Base-by-base conservation (phyloP, 306 rosid genomes). In the Malus asiatica region DNA sequence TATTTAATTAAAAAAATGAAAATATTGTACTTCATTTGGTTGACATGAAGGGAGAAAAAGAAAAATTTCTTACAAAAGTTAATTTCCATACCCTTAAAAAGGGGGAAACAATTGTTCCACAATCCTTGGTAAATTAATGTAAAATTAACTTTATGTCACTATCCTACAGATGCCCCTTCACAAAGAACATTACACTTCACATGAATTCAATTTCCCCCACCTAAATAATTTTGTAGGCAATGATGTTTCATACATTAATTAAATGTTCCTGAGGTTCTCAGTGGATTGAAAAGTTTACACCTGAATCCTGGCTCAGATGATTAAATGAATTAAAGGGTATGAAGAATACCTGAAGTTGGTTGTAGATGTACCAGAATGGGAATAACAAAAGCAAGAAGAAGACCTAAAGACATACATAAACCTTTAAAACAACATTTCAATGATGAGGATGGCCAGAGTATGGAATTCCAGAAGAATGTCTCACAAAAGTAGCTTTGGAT, bases 341-440 rank as follows among this genome's bases (percentile, higher is more conserved):
- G 72, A 80, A 15, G 73, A 73, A 52, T 87, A 94, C 98, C 98
- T 94, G 98, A 78, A 94, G 93, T 83, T 85, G 91, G 81, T 88
- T 91, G 90, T 91, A 94, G 90, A 94, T 90, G 70, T 82, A 91
- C 96, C 98, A 89, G 85, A 91, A 91, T 70, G 98, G 98, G 77
- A 94, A 77, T 58, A 94, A 85, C 88, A 94, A 79, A 84, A 90
- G 83, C 87, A 94, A 74, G 85, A 94, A 94, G 80, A 90, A 83
- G 81, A 90, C 91, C 98, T 93, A 65, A 53, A 73, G 51, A 66
- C 13, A 42, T 8, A 69, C 75, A 65, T n/a, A 80, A 78, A 87
- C 45, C 25, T 53, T 74, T 64, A 77, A 68, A 84, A 74, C 46
- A 70, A 70, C 68, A 73, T 72, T 77, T 45, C 60, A 42, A 63